Evolutionary conservation across 2,329 filamentous ascomycete species (phyloP).

Genomic region (Cytospora mali): DNA sequence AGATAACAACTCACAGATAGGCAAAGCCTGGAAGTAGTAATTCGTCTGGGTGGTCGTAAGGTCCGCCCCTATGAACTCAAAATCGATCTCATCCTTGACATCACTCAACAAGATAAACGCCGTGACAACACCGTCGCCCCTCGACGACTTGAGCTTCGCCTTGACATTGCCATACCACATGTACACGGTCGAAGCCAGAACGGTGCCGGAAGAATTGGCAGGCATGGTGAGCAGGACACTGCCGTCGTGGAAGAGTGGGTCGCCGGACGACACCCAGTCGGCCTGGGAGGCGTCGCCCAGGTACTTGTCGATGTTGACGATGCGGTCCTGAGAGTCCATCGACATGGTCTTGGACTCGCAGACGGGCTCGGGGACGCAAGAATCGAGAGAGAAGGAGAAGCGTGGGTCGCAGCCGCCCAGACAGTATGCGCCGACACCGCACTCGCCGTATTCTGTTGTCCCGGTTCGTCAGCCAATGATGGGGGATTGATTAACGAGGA

Average conservation of each 20-base stretch:
- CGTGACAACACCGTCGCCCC: conserved; percentile 88
- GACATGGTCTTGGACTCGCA: conserved; percentile 76
- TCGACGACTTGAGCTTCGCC: conserved; percentile 80
- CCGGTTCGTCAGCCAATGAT: background rate
- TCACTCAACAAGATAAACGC: conserved; percentile 96
- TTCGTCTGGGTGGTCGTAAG: conserved; percentile 83
- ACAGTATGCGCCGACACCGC: conserved; percentile 92
- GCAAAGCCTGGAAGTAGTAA: conserved; percentile 94
- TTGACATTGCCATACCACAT: conserved; percentile 97
- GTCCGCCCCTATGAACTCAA: conserved; percentile 87
- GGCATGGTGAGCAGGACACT: conserved; percentile 88
- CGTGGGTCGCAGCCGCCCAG: conserved; percentile 92
- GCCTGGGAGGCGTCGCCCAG: conserved; percentile 77
- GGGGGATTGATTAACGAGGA: no score
- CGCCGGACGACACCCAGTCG: conserved; percentile 89
- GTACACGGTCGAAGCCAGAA: conserved; percentile 81
- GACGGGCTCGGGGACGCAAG: conserved; percentile 81
- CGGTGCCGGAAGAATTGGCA: conserved; percentile 79
- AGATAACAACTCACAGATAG: conserved; percentile 81
- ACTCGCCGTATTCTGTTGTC: conserved; percentile 80
- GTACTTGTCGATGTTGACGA: conserved; percentile 76
- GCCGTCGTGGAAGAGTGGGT: conserved; percentile 67
- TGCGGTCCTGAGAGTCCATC: conserved; percentile 71
- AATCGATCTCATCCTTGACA: conserved; percentile 98
- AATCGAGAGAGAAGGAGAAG: conserved; percentile 79